Evolutionary conservation across 495 filamentous ascomycete genomes (phyloP).

Genomic region (Xylaria bambusicola): DNA sequence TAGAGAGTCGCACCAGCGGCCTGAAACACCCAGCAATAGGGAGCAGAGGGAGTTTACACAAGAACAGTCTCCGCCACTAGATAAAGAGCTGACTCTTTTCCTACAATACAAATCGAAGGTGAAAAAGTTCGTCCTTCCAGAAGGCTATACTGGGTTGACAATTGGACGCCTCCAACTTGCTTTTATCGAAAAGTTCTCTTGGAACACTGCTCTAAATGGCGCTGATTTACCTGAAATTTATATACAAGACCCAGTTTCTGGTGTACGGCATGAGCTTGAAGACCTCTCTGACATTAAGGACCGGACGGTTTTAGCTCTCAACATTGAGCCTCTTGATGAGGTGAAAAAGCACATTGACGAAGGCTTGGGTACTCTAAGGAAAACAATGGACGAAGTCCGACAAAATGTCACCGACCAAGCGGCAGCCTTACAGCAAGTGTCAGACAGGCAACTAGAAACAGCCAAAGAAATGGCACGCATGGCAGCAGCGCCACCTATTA

Average conservation of each 20-base stretch:
- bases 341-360: conserved; percentile 97
- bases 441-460: conserved; percentile 85
- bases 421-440: conserved; percentile 78
- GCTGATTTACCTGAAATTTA: conserved; percentile 94
- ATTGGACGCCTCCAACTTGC: conserved; percentile 87
- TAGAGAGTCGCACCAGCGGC: conserved; percentile 26
- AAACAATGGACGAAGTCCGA: conserved; percentile 78
- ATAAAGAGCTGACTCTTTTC: conserved; percentile 93
- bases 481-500: conserved; percentile 63
- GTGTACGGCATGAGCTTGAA: conserved; percentile 92
- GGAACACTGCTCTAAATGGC: conserved; percentile 95
- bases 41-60: conserved; percentile 40
- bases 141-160: conserved; percentile 79
- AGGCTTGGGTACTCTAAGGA: conserved; percentile 76
- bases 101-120: conserved; percentile 95
- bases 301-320: conserved; percentile 87
- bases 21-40: conserved; percentile 44
- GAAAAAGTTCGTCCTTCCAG: conserved; percentile 89
- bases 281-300: conserved; percentile 96
- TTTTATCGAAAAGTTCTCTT: conserved; percentile 99
- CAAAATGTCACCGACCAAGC: conserved; percentile 79
- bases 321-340: conserved; percentile 92
- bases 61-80: conserved; percentile 72
- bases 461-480: conserved; percentile 88
- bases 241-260: conserved; percentile 92